Evolutionary conservation across 192 early-diverging fungal species (phyloP).

Genomic region (Kappamyces sp.): DNA sequence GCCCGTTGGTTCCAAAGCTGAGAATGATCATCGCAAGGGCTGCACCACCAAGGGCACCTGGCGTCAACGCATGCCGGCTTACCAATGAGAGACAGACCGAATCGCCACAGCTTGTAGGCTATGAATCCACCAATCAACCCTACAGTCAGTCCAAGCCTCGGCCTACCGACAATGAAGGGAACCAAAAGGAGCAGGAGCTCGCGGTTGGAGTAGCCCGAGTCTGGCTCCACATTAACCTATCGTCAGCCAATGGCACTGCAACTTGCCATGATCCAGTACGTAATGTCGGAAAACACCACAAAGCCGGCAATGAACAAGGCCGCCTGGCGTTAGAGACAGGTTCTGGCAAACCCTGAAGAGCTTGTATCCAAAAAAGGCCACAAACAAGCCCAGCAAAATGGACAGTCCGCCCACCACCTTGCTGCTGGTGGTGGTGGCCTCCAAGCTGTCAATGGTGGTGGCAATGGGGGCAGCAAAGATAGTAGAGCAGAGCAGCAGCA

Average conservation of each 20-base stretch:
- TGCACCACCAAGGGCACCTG: slow-evolving; percentile 26
- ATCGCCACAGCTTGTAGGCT: slow-evolving; percentile 19
- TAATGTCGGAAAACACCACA: slow-evolving; percentile 10
- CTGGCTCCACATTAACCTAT: slow-evolving; percentile 18
- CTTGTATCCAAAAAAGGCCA: slow-evolving; percentile 21
- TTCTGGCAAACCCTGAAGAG: too few species aligned
- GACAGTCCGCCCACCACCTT: too few species aligned
- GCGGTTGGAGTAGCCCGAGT: slow-evolving; percentile 16
- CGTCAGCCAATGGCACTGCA: neutral
- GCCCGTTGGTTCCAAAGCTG: slow-evolving; percentile 18
- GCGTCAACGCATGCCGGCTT: too few species aligned
- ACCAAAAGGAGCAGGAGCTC: slow-evolving; percentile 22
- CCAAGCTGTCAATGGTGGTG: too few species aligned
- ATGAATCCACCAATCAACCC: slow-evolving; percentile 27
- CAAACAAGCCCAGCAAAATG: slow-evolving; percentile 21
- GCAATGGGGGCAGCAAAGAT: too few species aligned
- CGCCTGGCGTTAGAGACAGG: too few species aligned
- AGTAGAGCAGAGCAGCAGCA: too few species aligned
- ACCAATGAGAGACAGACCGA: slow-evolving; percentile 24
- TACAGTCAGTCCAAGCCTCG: too few species aligned
- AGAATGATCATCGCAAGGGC: slow-evolving; percentile 24
- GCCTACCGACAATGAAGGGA: slow-evolving; percentile 24
- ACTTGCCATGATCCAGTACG: neutral
- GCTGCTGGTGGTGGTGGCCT: too few species aligned
- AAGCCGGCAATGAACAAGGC: slow-evolving; percentile 26